Base-by-base conservation (phyloP, 192 early-diverging fungal species). In the Ambispora gerdemannii region DNA sequence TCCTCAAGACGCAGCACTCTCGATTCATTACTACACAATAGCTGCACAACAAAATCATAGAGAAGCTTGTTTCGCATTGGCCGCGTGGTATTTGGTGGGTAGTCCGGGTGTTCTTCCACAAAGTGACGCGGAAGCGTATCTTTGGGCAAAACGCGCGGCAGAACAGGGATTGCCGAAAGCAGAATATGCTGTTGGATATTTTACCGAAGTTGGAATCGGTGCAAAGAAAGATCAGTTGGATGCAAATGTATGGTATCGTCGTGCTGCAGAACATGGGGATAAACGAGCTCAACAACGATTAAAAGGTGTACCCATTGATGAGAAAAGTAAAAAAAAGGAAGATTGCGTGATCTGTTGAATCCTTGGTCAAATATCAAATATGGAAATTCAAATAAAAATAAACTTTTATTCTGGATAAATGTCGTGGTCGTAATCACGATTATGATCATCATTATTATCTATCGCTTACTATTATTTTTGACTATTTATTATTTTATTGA, bases 1-100 rank as follows among this genome's bases (percentile, higher is more conserved):
- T 55, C 76, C 76, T 22, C 77, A 74, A 35, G 87, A 87, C 49
- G 75, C 86, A 10, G 81, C 80, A 15, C 69, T 83, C 15, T 81
- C 82, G 0, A 78, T 83, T 36, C 83, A 85, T 60, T 89, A 81
- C 56, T 89, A 87, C 67, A 86, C 83, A 19, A 74, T 84, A 56
- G 87, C 86, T 1, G 86, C 87, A 3, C 80, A 86, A 67, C 78
- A 85, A 64, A 83, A 86, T 27, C 84, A 89, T 67, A 78, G 80
- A 4, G 87, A 89, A 59, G 82, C 86, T 27, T 82, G 83, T 43
- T 85, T 89, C 72, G 86, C 83, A 3, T 60, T 89, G 19, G 81
- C 86, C 0, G 83, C 85, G 31, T 89, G 87, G 87, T 89, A 89
- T 72, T 64, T 89, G n/a, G 87, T 87, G 2, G 87, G 87, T 1